Base-by-base conservation (phyloP, 2,329 filamentous ascomycete species). In the Clonostachys chloroleuca region DNA sequence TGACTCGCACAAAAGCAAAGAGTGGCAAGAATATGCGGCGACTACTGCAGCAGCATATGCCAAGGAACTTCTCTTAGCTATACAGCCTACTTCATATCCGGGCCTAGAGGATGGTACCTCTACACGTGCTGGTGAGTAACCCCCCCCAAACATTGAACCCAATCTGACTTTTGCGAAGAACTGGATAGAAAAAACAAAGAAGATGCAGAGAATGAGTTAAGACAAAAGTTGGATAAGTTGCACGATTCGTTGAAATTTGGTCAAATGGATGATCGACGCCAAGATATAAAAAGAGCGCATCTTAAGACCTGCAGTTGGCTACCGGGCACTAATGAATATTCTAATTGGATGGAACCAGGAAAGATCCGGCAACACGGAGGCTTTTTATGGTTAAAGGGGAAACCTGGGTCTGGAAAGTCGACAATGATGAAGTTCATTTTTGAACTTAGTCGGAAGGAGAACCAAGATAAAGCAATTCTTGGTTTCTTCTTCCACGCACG, bases 401-500 rank as follows among this genome's bases (percentile, higher is more conserved):
- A 75, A 12, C 65, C 70, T 1, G 71, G 71, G 0, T 59, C 63
- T 3, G 69, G 71, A 0, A 78, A 78, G 46, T 78, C 69, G 0
- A 74, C 68, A 0, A 46, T 73, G 5, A 74, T 75, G 67, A 75
- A 74, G 43, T 73, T 67, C 41, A 10, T 30, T 53, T 56, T 1
- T 45, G 14, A n/a, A 8, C 10, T 8, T 30, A 30, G 24, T 10
- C 10, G 8, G 24, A 30, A 30, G 3, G 1, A 30, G 24, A 30
- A 10, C 2, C 36, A 5, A 42, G 36, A 41, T 12, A 12, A 14
- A 34, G 51, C 57, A 1, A 34, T 47, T 20, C 13, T 73, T 3
- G 72, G 66, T 3, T 78, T 76, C 59, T 79, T 78, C 59, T 79
- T 79, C 63, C 72, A 77, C 46, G 73, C 74, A 0, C 58, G 72